Base-by-base conservation (phyloP, 305 asterid genomes). In the Fraxinus baroniana region DNA sequence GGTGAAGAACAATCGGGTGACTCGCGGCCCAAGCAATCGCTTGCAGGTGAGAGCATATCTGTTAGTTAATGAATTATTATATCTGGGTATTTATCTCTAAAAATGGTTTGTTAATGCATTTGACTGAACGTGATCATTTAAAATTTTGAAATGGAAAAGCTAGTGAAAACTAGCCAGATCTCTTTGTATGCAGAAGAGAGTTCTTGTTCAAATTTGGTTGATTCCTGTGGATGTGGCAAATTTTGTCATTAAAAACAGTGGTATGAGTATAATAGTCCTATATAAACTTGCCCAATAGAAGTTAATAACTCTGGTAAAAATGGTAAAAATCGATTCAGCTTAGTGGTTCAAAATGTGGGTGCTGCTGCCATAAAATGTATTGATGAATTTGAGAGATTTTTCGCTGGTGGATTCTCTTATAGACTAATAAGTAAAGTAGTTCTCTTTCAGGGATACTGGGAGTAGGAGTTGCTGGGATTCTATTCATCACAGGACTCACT, bases 401-500 rank as follows among this genome's bases (percentile, higher is more conserved):
- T 17, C 10, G 37, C 78, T 72, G 81, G n/a, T 37, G 76, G 77
- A 28, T 80, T 86, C 84, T 82, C 76, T 89, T 87, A 88, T 86
- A 79, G 90, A 83, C 91, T 90, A 80, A 81, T 92, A 55, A 55
- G 64, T n/a, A 87, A 87, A 86, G 89, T 91, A 89, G 96, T 88
- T 89, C 75, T 68, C 76, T 93, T 90, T 90, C 97, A 94, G 99
- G 97, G 85, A 85, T 92, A 85, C 83, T 94, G 78, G 91, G 91
- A 70, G 93, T 92, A 70, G 98, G 97, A 84, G 91, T 90, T 83
- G 93, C 97, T 3, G 97, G 93, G 82, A 62, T 90, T 81, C 77
- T 94, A 86, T 90, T 95, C 80, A 89, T 95, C 28, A 94, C 93
- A 46, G 98, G 98, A 81, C 87, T 94, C 85, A 84, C 94, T 66